A percentile compares a stretch with the other conserved stretches of the same genome.
These are phyloP conservation scores for Globisporangium megalacanthum DNA, from an alignment of 352 stramenopile species.

Conservation along the genomic window DNA sequence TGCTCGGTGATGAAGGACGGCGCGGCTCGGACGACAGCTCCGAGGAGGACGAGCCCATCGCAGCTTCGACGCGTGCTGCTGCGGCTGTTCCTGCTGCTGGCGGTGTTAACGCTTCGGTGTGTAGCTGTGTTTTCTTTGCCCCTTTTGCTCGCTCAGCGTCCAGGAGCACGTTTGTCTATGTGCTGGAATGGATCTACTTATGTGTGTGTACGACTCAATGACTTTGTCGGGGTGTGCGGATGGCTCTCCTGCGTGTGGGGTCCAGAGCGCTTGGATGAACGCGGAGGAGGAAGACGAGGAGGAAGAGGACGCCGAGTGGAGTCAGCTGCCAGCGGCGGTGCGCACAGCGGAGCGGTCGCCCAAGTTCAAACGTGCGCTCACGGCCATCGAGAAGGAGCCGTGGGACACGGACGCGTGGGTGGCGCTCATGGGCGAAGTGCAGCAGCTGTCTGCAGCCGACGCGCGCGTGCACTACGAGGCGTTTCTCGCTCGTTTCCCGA, in stretches of 20 bases:
- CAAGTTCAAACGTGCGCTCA: constrained; percentile 59
- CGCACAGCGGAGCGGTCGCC: constrained; percentile 7
- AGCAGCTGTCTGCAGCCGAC: constrained; percentile 55
- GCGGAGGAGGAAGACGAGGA: constrained; percentile 73
- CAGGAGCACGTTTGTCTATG: no score
- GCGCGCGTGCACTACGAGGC: constrained; percentile 73
- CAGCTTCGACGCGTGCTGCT: constrained; percentile 8
- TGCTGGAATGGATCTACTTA: not conserved
- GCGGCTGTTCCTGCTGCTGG: not conserved
- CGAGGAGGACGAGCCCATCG: constrained; percentile 82
- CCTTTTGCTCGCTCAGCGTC: no score
- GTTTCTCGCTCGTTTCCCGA: constrained; percentile 67
- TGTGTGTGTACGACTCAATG: not conserved
- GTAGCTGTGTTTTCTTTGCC: not conserved
- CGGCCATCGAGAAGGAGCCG: constrained; percentile 42
- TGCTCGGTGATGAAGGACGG: not conserved
- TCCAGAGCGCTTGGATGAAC: constrained; percentile 72
- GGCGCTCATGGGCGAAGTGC: constrained; percentile 72
- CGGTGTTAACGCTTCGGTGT: not conserved
- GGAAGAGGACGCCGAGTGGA: constrained; percentile 76
- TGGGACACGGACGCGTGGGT: constrained; percentile 82
- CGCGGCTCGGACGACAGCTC: constrained; percentile 66
- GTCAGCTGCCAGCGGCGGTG: constrained; percentile 25
- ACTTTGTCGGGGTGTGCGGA: not conserved
- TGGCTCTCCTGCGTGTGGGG: not conserved